These are phyloP conservation scores for Eucommia ulmoides DNA, from an alignment of 257 asterid genomes.

Conservation along the genomic window DNA sequence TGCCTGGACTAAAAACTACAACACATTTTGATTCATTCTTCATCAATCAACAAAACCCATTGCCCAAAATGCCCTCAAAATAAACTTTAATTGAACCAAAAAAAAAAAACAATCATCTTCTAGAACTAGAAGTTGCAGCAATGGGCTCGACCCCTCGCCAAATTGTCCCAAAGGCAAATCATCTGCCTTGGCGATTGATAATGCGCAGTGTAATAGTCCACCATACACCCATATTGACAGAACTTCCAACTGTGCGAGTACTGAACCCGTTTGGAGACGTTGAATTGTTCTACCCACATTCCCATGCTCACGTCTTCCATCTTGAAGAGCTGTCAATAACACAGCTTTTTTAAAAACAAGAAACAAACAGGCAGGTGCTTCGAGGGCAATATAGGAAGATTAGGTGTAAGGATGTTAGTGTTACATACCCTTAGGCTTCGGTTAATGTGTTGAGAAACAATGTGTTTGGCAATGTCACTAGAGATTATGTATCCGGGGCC, in stretches of 20 bases:
- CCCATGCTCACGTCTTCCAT: slow-evolving; percentile 99
- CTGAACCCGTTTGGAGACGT: slow-evolving; percentile 44
- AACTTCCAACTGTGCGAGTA: slow-evolving; percentile 78
- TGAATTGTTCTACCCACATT: slow-evolving; percentile 93
- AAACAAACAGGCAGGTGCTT: too few species aligned
- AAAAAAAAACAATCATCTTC: too few species aligned
- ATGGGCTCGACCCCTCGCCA: slow-evolving; percentile 24
- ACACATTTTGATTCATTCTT: too few species aligned
- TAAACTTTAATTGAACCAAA: too few species aligned
- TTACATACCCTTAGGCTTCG: slow-evolving; percentile 54
- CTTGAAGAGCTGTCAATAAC: slow-evolving; percentile 59
- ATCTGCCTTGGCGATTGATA: slow-evolving; percentile 95
- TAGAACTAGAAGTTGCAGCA: slow-evolving; percentile 32
- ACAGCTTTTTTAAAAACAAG: too few species aligned
- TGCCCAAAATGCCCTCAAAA: too few species aligned
- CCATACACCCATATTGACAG: slow-evolving; percentile 91
- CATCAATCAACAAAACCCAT: too few species aligned
- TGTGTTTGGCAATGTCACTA: slow-evolving; percentile 60
- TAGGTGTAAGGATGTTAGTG: too few species aligned
- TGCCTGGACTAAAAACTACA: too few species aligned
- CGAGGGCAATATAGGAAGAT: too few species aligned
- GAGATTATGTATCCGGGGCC: slow-evolving; percentile 96
- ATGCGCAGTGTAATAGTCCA: slow-evolving; percentile 83
- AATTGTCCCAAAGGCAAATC: slow-evolving; percentile 54
- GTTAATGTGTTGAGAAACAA: slow-evolving; percentile 57